phyloP scores from a whole-genome alignment of 106 monocot species.

The Agapanthus africanus region DNA sequence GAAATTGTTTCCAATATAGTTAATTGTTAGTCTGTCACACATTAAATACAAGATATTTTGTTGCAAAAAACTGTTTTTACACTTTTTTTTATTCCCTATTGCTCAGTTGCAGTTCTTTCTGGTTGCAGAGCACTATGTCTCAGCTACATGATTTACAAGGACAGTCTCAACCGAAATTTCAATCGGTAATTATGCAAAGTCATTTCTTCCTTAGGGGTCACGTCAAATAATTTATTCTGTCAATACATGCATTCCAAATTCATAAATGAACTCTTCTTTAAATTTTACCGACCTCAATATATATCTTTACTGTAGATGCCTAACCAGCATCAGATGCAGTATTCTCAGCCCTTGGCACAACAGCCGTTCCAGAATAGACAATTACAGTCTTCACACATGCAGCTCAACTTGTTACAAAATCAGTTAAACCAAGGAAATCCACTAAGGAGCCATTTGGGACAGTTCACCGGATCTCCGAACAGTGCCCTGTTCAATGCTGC shows the following conservation, averaged over 20 bases:
- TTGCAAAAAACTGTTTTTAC: too few species aligned
- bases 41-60: neutral
- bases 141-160: constrained; percentile 84
- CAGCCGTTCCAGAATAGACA: constrained; percentile 82
- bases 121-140: constrained; percentile 50
- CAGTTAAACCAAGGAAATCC: constrained; percentile 72
- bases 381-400: constrained; percentile 62
- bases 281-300: too few species aligned
- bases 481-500: constrained; percentile 77
- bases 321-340: constrained; percentile 80
- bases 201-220: neutral
- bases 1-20: neutral
- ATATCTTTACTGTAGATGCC: constrained; percentile 28
- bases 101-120: neutral
- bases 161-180: constrained; percentile 75
- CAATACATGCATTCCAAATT: neutral
- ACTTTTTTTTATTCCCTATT: neutral
- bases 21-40: neutral
- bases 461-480: constrained; percentile 56
- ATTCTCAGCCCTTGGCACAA: constrained; percentile 65
- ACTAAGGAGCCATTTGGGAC: constrained; percentile 58
- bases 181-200: constrained; percentile 24
- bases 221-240: neutral
- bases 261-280: neutral
- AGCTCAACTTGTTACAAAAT: constrained; percentile 51